phyloP scores from a whole-genome alignment of 2,329 filamentous ascomycete genomes.

The Pyrenophora graminea region DNA sequence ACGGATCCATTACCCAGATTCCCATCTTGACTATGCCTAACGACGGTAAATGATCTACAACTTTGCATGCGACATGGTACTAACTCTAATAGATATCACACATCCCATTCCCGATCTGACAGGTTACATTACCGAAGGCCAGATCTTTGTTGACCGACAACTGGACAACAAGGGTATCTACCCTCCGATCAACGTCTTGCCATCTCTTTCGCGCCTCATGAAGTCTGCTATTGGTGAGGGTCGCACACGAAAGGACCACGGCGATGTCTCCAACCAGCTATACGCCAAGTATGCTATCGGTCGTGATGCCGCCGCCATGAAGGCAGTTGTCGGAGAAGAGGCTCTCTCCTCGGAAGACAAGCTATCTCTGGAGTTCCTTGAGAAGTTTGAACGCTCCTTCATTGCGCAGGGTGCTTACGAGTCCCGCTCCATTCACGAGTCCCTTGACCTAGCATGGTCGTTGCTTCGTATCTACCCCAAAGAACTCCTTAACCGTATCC shows the following conservation, averaged over 20 bases:
- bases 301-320: conserved; percentile 97
- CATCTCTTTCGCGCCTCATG: conserved; percentile 98
- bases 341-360: conserved; percentile 95
- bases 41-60: conserved; percentile 64
- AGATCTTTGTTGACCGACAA: conserved; percentile 95
- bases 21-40: conserved; percentile 99
- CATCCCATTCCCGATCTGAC: conserved; percentile 99
- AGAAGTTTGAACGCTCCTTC: conserved; percentile 97
- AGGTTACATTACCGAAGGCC: conserved; percentile 98
- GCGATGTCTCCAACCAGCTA: conserved; percentile 98
- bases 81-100: conserved; percentile 73
- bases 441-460: conserved; percentile 94
- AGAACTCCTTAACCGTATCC: conserved; percentile 87
- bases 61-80: background rate
- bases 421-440: conserved; percentile 87
- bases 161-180: conserved; percentile 97
- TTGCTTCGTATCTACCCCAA: conserved; percentile 96
- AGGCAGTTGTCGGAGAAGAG: conserved; percentile 98
- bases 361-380: conserved; percentile 94
- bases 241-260: conserved; percentile 94
- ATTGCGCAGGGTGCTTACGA: conserved; percentile 93
- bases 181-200: conserved; percentile 97
- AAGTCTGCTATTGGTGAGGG: conserved; percentile 99
- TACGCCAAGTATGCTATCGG: conserved; percentile 99
- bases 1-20: conserved; percentile 98